These are phyloP conservation scores for Pestalotiopsis sp. DNA, from an alignment of 2,329 filamentous ascomycete genomes.

Conservation along the genomic window DNA sequence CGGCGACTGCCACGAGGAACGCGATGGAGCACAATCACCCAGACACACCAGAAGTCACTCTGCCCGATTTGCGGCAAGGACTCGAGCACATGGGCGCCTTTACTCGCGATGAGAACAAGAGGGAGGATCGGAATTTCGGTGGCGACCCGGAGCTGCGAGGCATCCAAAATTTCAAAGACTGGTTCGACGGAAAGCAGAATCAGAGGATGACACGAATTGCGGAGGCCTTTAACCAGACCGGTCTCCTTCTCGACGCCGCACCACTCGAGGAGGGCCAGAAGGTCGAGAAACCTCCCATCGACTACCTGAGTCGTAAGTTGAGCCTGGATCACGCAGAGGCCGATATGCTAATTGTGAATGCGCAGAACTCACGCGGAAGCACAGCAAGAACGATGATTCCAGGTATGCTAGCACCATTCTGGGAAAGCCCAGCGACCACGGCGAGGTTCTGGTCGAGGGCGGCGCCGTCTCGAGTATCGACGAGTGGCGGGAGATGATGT, in stretches of 20 bases:
- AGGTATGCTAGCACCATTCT: conserved; percentile 85
- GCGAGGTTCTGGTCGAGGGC: conserved; percentile 77
- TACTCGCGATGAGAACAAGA: conserved; percentile 64
- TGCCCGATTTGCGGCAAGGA: conserved; percentile 84
- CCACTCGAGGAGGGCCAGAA: conserved; percentile 50
- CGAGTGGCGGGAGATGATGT: conserved; percentile 60
- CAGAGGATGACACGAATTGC: conserved; percentile 82
- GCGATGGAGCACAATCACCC: conserved; percentile 72
- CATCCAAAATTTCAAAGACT: conserved; percentile 76
- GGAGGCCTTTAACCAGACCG: conserved; percentile 55
- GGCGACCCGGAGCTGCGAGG: conserved; percentile 79
- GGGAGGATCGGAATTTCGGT: conserved; percentile 67
- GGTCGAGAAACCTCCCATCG: conserved; percentile 46
- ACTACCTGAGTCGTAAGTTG: conserved; percentile 69
- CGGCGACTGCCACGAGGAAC: conserved; percentile 72
- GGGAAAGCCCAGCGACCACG: conserved; percentile 72
- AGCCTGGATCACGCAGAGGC: not conserved
- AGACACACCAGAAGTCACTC: conserved; percentile 61
- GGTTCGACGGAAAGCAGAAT: conserved; percentile 76
- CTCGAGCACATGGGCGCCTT: conserved; percentile 80
- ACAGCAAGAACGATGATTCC: conserved; percentile 84
- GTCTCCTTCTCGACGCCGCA: conserved; percentile 34
- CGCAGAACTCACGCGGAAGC: conserved; percentile 86
- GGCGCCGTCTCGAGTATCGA: conserved; percentile 68
- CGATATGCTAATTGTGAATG: conserved; percentile 9